Conservation (phyloP, 768 basidiomycete species). For the Phanerochaete carnosa region DNA sequence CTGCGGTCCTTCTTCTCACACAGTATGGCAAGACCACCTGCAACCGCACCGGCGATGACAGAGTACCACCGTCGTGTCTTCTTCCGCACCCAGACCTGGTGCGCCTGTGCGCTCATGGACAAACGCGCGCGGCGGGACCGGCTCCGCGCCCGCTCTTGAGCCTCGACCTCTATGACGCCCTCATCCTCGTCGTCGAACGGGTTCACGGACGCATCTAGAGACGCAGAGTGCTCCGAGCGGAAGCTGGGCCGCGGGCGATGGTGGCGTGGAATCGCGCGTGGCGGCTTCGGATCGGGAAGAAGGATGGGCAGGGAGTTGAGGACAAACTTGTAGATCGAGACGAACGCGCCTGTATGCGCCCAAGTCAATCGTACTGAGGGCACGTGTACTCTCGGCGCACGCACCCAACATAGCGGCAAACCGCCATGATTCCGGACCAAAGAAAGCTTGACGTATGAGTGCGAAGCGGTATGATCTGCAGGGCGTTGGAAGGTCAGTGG, state of each 20-base stretch:
- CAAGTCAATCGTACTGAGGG: not conserved
- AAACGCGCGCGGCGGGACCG: slow-evolving; percentile 40
- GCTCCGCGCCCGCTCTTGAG: slow-evolving; percentile 1
- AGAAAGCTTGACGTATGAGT: slow-evolving; percentile 76
- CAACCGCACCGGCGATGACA: slow-evolving; percentile 70
- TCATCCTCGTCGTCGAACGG: slow-evolving; percentile 18
- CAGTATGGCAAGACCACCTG: slow-evolving; percentile 69
- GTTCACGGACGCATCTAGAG: not conserved
- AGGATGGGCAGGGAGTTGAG: slow-evolving; percentile 76
- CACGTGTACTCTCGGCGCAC: slow-evolving; percentile 6
- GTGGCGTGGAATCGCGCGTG: slow-evolving; percentile 23
- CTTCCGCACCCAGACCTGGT: slow-evolving; percentile 60
- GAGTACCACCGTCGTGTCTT: slow-evolving; percentile 77
- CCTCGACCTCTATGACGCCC: slow-evolving; percentile 17
- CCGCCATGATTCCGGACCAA: slow-evolving; percentile 78
- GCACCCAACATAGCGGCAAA: slow-evolving; percentile 87
- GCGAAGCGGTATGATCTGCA: slow-evolving; percentile 59
- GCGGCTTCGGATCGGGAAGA: slow-evolving; percentile 41
- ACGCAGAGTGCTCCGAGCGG: not conserved
- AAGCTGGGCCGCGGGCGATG: slow-evolving; percentile 1
- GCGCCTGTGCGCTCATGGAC: slow-evolving; percentile 61
- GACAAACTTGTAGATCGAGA: slow-evolving; percentile 73
- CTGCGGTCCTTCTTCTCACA: slow-evolving; percentile 72
- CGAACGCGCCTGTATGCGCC: slow-evolving; percentile 57
- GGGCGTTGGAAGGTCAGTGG: not conserved